These are phyloP conservation scores for Fusarium sp. DNA, from an alignment of 2,329 filamentous ascomycete genomes.

Conservation along the genomic window DNA sequence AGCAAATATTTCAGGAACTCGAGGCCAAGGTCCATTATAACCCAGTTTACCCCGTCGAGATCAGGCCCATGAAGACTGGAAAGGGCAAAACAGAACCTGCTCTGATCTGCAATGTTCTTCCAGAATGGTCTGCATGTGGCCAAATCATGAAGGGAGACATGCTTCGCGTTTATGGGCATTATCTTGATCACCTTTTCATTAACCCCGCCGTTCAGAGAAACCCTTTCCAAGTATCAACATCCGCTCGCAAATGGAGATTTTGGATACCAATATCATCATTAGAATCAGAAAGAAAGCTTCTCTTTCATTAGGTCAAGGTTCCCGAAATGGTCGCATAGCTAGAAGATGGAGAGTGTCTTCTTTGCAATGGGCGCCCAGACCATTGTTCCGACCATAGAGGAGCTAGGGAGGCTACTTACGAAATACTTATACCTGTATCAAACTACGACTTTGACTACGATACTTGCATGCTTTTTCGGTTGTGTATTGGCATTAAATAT, in stretches of 20 bases:
- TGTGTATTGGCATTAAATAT: neutral
- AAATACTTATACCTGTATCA: too few relatives aligned
- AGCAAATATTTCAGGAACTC: neutral
- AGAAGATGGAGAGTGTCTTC: neutral
- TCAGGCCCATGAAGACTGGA: neutral
- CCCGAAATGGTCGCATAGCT: neutral
- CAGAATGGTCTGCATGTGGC: neutral
- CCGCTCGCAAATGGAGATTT: too few relatives aligned
- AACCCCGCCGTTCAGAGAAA: too few relatives aligned
- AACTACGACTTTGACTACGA: too few relatives aligned
- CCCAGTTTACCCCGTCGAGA: neutral
- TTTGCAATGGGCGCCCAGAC: neutral
- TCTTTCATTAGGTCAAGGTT: accelerated
- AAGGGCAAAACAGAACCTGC: neutral
- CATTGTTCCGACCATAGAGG: too few relatives aligned
- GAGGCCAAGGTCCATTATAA: neutral
- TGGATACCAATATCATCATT: neutral
- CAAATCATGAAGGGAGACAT: neutral
- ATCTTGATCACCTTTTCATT: neutral
- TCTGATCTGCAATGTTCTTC: neutral
- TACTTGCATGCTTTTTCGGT: neutral
- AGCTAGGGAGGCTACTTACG: too few relatives aligned
- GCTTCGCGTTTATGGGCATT: neutral
- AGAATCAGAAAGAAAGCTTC: accelerated
- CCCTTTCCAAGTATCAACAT: too few relatives aligned